A percentile compares a stretch with the other conserved stretches of the same genome.
phyloP scores from a whole-genome alignment of 1,284 basidiomycete species.

The Ceratobasidium sp. region DNA sequence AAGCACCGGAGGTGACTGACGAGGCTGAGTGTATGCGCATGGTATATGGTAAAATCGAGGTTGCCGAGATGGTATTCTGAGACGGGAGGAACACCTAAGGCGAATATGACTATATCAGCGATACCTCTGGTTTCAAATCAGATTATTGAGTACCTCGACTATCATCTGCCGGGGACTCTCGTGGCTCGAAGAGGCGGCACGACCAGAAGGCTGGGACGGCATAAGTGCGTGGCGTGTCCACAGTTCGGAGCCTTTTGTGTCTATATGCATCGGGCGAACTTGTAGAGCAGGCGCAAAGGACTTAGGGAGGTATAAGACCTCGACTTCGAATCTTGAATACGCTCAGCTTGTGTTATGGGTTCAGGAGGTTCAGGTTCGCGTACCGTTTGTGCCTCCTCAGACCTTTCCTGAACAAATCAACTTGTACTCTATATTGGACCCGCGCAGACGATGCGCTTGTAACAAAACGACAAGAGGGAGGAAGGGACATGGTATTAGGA shows the following conservation, averaged over 20 bases:
- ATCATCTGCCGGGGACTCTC: slow-evolving; percentile 16
- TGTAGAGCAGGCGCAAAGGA: slow-evolving; percentile 31
- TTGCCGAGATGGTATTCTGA: slow-evolving; percentile 21
- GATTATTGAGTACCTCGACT: slow-evolving; percentile 12
- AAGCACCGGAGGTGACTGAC: slow-evolving; percentile 8
- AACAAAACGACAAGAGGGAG: slow-evolving; percentile 29
- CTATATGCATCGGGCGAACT: slow-evolving; percentile 26
- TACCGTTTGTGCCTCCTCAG: slow-evolving; percentile 40
- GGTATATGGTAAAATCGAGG: slow-evolving; percentile 28
- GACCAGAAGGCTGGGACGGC: slow-evolving; percentile 20
- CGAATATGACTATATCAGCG: not conserved
- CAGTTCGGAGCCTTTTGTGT: slow-evolving; percentile 8
- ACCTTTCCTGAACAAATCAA: slow-evolving; percentile 43
- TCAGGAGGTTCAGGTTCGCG: not conserved
- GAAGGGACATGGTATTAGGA: slow-evolving; percentile 8
- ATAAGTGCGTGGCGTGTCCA: slow-evolving; percentile 38
- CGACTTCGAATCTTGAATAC: slow-evolving; percentile 25
- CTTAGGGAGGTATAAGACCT: slow-evolving; percentile 37
- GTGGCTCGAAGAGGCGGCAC: not conserved
- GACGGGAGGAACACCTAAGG: slow-evolving; percentile 27
- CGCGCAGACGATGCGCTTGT: slow-evolving; percentile 4
- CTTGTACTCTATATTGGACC: slow-evolving; percentile 35
- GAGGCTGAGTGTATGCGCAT: slow-evolving; percentile 42
- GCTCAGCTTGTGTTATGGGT: not conserved
- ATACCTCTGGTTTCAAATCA: not conserved